Conservation (phyloP, 2,329 filamentous ascomycete species). For the Xylaria sp. region DNA sequence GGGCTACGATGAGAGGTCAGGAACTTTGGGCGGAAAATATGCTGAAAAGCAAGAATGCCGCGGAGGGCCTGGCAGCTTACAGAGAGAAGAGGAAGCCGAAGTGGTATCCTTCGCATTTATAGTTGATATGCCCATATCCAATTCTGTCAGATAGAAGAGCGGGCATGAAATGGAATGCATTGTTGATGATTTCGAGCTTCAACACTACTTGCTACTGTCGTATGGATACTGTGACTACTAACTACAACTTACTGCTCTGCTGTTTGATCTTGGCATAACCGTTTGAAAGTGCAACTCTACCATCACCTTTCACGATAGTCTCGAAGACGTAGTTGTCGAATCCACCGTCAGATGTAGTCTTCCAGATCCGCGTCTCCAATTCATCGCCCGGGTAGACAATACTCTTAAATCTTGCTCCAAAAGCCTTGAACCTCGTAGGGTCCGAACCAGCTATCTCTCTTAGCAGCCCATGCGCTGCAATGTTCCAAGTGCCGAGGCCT, state of each 20-base stretch:
- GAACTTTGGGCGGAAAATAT: slow-evolving; percentile 14
- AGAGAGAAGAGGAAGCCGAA: slow-evolving; percentile 41
- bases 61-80: slow-evolving; percentile 30
- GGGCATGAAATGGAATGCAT: slow-evolving; percentile 32
- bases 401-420: slow-evolving; percentile 51
- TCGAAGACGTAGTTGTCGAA: slow-evolving; percentile 47
- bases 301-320: slow-evolving; percentile 42
- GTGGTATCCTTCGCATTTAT: slow-evolving; percentile 31
- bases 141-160: slow-evolving; percentile 4
- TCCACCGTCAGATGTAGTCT: slow-evolving; percentile 41
- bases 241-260: slow-evolving; percentile 38
- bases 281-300: slow-evolving; percentile 46
- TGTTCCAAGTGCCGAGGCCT: slow-evolving; percentile 55
- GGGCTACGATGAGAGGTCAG: slow-evolving; percentile 7
- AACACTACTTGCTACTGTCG: too few species aligned
- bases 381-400: slow-evolving; percentile 55
- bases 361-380: slow-evolving; percentile 51
- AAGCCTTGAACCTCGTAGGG: slow-evolving; percentile 48
- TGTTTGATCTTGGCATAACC: slow-evolving; percentile 42
- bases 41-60: slow-evolving; percentile 15
- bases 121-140: background rate
- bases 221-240: background rate
- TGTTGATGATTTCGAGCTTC: background rate
- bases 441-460: slow-evolving; percentile 48
- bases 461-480: slow-evolving; percentile 51